Evolutionary conservation across 768 basidiomycete species (phyloP).

Genomic region (Guyanaporus albipodus): DNA sequence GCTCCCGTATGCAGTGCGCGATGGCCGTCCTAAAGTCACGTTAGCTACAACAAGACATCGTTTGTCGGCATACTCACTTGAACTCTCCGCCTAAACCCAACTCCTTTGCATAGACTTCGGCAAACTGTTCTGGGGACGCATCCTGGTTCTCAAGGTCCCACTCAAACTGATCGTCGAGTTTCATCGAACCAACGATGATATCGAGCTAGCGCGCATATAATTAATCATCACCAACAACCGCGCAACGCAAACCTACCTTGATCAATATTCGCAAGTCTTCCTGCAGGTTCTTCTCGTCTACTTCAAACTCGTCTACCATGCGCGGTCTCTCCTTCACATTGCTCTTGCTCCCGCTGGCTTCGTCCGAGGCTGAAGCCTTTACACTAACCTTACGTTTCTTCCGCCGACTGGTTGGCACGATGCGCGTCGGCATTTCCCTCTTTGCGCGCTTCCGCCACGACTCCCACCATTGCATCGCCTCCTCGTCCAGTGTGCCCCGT

Average conservation of each 20-base stretch:
- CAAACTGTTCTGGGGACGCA: slow-evolving; percentile 90
- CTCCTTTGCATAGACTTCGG: slow-evolving; percentile 80
- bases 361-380: slow-evolving; percentile 24
- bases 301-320: slow-evolving; percentile 55
- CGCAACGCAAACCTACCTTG: slow-evolving; percentile 54
- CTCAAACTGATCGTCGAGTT: slow-evolving; percentile 95
- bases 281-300: slow-evolving; percentile 60
- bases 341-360: slow-evolving; percentile 21
- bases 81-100: slow-evolving; percentile 91
- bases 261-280: slow-evolving; percentile 92
- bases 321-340: slow-evolving; percentile 43
- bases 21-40: slow-evolving; percentile 74
- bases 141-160: slow-evolving; percentile 87
- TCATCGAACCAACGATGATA: slow-evolving; percentile 89
- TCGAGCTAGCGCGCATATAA: slow-evolving; percentile 61
- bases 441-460: slow-evolving; percentile 57
- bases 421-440: slow-evolving; percentile 29
- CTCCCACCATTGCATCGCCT: slow-evolving; percentile 62
- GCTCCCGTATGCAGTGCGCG: slow-evolving; percentile 93
- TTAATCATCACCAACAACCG: slow-evolving; percentile 4
- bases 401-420: slow-evolving; percentile 30
- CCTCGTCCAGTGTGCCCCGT: slow-evolving; percentile 47
- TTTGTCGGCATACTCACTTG: slow-evolving; percentile 48
- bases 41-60: slow-evolving; percentile 9
- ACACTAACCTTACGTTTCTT: slow-evolving; percentile 42